phyloP scores from a whole-genome alignment of 1,284 basidiomycete species.

The Vanrija pseudolonga region DNA sequence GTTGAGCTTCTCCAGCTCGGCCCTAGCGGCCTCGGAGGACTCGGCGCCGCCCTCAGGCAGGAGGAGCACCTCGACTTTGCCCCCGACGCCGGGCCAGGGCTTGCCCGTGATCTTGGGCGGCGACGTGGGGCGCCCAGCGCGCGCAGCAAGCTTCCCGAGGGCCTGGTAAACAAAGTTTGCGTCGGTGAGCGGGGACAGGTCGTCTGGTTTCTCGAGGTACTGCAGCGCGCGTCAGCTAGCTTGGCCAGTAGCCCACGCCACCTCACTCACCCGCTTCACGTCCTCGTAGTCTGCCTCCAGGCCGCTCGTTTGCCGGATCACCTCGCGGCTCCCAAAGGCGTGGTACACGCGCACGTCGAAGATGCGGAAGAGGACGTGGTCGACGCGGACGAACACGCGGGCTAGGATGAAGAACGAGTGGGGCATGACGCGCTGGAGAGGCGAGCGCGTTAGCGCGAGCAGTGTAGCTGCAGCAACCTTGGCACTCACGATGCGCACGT shows the following conservation, averaged over 20 bases:
- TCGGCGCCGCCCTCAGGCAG: constrained; percentile 7
- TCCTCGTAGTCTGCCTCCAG: constrained; percentile 84
- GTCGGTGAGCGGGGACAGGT: constrained; percentile 86
- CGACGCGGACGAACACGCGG: constrained; percentile 90
- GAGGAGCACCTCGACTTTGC: constrained; percentile 31
- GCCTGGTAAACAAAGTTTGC: constrained; percentile 77
- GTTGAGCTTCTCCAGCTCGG: constrained; percentile 2
- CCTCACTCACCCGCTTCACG: constrained; percentile 64
- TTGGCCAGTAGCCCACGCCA: not conserved
- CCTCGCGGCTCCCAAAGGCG: constrained; percentile 58
- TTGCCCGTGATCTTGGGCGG: constrained; percentile 55
- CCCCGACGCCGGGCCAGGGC: constrained; percentile 75
- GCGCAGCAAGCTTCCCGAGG: constrained; percentile 63
- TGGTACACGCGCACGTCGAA: constrained; percentile 90
- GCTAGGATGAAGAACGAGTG: constrained; percentile 88
- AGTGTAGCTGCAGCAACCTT: too few relatives aligned
- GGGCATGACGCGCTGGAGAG: constrained; percentile 96
- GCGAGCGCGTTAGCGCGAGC: too few relatives aligned
- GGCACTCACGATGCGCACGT: constrained; percentile 74
- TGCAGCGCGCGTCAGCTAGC: constrained; percentile 43
- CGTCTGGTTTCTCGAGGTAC: constrained; percentile 73
- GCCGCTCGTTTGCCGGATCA: constrained; percentile 79
- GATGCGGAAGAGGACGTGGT: constrained; percentile 87
- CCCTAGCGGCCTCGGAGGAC: not conserved
- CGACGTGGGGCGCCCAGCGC: constrained; percentile 41